Evolutionary conservation across 148 eudicot genomes (phyloP), one percentile per base, ranked within the genome.

Genomic region (Camellia lanceoleosa): DNA sequence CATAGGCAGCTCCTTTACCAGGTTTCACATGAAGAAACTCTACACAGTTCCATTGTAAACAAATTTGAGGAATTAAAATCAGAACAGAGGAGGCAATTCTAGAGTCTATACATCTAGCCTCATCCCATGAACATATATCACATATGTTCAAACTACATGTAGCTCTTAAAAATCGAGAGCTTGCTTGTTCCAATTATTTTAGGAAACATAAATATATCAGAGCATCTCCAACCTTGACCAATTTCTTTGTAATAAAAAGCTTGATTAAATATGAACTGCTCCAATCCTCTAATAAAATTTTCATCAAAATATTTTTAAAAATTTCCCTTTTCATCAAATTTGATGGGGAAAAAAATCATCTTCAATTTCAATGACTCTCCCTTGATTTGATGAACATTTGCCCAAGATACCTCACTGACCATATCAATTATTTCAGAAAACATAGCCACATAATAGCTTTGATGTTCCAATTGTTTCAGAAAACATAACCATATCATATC

Each of bases 1-100:
- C 97, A 90, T 87, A 95, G 7, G 99, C 99, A 80, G 99, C 99
- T 77, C 99, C 99, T 90, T 95, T 95, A 79, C 99, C 99, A 59
- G 99, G 99, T 79, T 95, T 95, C 73, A 95, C 99, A 82, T 95
- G 99, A 78, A 95, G 97, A 84, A 95, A 95, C 86, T 92, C 98
- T 94, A 78, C 75, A 86, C 59, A 80, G 75, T 54, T 65, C 51
- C 59, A 78, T 16, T 68, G 71, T 8, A 3, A 20, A 52, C 0
- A 63, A 56, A 67, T 30, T n/a, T 60, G 18, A 60, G 49, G 2
- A 44, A 76, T 7, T 30, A 71, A 77, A 64, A 70, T 62, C 30
- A 82, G 41, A 52, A 68, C 19, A 46, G 60, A 82, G 41, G 54
- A 8, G 41, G 62, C 54, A 64, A 30, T 58, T 52, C 42, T 10